These are phyloP conservation scores for Aspergillus pseudoviridinutans DNA, from an alignment of 2,329 filamentous ascomycete species.

Conservation along the genomic window DNA sequence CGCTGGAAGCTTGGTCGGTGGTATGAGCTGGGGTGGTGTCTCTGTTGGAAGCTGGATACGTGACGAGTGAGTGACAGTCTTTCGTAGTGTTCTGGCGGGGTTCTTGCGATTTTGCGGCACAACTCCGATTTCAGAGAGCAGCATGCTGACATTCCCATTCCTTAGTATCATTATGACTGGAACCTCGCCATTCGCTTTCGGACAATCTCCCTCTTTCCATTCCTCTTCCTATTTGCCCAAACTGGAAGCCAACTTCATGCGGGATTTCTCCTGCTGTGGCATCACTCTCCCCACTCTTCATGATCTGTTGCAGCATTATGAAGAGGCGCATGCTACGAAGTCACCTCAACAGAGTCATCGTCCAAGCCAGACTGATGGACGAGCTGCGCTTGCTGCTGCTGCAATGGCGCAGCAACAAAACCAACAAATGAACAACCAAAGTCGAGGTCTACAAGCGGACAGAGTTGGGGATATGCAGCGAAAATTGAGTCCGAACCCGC, in stretches of 20 bases:
- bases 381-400: conserved; percentile 46
- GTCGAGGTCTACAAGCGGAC: conserved; percentile 32
- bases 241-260: conserved; percentile 96
- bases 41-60: conserved; percentile 96
- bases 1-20: conserved; percentile 62
- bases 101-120: conserved; percentile 2
- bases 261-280: conserved; percentile 93
- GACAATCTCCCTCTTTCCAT: conserved; percentile 87
- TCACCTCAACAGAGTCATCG: conserved; percentile 49
- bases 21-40: conserved; percentile 95
- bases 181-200: conserved; percentile 82
- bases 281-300: conserved; percentile 85
- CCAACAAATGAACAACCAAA: conserved; percentile 40
- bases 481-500: conserved; percentile 33
- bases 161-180: conserved; percentile 88
- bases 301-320: conserved; percentile 93
- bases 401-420: conserved; percentile 49
- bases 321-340: conserved; percentile 83
- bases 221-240: conserved; percentile 96
- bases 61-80: conserved; percentile 77
- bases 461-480: conserved; percentile 34
- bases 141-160: conserved; percentile 14
- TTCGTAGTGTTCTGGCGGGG: conserved; percentile 17
- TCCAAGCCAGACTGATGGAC: conserved; percentile 49
- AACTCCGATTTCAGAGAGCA: conserved; percentile 1